Evolutionary conservation across 495 filamentous ascomycete genomes (phyloP), one percentile per base, ranked within the genome.

Genomic region (Neurospora cerealis): DNA sequence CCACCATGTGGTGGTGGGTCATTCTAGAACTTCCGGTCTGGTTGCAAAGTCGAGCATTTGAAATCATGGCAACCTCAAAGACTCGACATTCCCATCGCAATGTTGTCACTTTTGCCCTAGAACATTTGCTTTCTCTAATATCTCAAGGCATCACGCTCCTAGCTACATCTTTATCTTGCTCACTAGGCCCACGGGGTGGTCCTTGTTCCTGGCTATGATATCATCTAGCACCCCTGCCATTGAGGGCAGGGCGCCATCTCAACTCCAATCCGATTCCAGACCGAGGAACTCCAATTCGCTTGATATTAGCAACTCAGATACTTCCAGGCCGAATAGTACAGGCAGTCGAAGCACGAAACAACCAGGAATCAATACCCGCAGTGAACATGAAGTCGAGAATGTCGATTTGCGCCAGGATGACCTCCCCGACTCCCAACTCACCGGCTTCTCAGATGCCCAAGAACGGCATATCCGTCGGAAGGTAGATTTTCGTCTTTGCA

Each of bases 401-500:
- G 54, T 34, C 32, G 15, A 66, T 34, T 66, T 10, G 54, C 54
- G 15, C 54, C 54, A 36, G 54, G 15, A 34, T 48, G 69, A 70
- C 69, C n/a, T 48, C 32, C 4, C 69, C 8, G 34, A 70, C 34
- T 13, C 34, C 19, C 24, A 28, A 15, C n/a, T 21, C 69, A 4
- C 48, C 42, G 28, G 17, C 32, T 66, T 69, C 72, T 21, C 39
- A 9, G 70, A 76, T 28, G 70, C 60, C 5, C 72, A 71, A n/a
- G 77, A 79, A 24, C 77, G 80, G 54, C 81, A 75, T 40, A 77
- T 94, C 46, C 88, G 89, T 24, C 84, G 86, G 70, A 93, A 93
- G 80, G 86, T 91, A 70, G 92, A 94, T 78, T 73, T 92, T 60
- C 86, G 92, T n/a, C 85, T 94, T 7, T 94, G 91, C 81, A 90